Conservation (phyloP, 768 basidiomycete genomes). For the Termitomyces sp. region DNA sequence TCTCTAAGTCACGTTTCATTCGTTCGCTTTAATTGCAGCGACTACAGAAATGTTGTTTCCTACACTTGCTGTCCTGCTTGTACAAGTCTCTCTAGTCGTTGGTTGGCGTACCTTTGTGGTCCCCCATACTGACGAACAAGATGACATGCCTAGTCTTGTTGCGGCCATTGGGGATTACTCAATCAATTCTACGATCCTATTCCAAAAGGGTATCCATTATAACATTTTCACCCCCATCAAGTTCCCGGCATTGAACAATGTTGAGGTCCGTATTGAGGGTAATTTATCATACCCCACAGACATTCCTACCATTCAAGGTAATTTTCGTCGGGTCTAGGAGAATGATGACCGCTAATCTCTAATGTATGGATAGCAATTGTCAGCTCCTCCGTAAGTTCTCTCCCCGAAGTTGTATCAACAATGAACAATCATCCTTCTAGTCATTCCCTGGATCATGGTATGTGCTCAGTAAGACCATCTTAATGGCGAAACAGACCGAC, state of each 20-base stretch:
- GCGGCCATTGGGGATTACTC: slow-evolving; percentile 35
- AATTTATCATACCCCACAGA: slow-evolving; percentile 51
- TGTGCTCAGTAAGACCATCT: background rate
- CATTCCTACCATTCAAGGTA: slow-evolving; percentile 47
- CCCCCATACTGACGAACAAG: slow-evolving; percentile 37
- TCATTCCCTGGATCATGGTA: slow-evolving; percentile 42
- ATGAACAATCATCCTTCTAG: slow-evolving; percentile 16
- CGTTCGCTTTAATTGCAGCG: background rate
- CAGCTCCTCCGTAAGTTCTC: slow-evolving; percentile 33
- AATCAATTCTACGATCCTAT: slow-evolving; percentile 47
- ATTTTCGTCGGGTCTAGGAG: background rate
- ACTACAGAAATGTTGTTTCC: slow-evolving; percentile 3
- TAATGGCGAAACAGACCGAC: background rate
- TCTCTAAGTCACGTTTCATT: background rate
- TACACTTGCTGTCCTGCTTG: slow-evolving; percentile 14
- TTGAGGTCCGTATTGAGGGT: slow-evolving; percentile 51
- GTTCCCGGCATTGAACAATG: slow-evolving; percentile 49
- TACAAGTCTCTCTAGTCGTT: slow-evolving; percentile 16
- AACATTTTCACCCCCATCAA: slow-evolving; percentile 57
- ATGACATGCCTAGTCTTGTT: slow-evolving; percentile 46
- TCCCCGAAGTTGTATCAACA: background rate
- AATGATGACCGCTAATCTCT: background rate
- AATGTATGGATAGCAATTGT: slow-evolving; percentile 29
- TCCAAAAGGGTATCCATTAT: slow-evolving; percentile 50
- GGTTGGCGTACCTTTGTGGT: slow-evolving; percentile 49